phyloP scores from a whole-genome alignment of 768 basidiomycete species.

The Termitomyces sp. region DNA sequence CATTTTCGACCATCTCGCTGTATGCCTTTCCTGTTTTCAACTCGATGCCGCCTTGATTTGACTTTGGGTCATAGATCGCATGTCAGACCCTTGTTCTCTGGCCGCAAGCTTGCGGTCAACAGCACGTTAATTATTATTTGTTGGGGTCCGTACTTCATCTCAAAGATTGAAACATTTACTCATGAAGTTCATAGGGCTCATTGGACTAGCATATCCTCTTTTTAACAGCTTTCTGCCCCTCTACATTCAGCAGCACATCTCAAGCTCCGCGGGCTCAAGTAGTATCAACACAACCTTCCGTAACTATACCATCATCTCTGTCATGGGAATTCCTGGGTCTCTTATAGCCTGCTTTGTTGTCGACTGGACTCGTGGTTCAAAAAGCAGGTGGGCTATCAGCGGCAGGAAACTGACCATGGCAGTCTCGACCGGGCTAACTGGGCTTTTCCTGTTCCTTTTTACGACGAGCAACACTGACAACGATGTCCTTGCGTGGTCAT shows the following conservation, averaged over 20 bases:
- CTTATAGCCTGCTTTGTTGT: slow-evolving; percentile 40
- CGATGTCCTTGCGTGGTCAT: slow-evolving; percentile 41
- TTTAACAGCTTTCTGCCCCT: slow-evolving; percentile 48
- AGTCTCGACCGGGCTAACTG: slow-evolving; percentile 37
- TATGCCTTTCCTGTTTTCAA: slow-evolving; percentile 17
- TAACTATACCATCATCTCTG: slow-evolving; percentile 45
- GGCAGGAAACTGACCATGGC: slow-evolving; percentile 46
- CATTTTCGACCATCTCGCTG: slow-evolving; percentile 36
- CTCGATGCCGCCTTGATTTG: not conserved
- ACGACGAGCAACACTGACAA: slow-evolving; percentile 38
- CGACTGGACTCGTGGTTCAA: slow-evolving; percentile 31
- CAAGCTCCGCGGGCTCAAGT: slow-evolving; percentile 10
- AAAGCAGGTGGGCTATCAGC: slow-evolving; percentile 28
- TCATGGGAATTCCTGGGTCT: slow-evolving; percentile 43
- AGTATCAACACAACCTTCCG: slow-evolving; percentile 32
- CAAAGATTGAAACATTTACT: not conserved
- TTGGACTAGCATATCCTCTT: slow-evolving; percentile 51
- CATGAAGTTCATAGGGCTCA: slow-evolving; percentile 23
- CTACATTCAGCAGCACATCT: slow-evolving; percentile 34
- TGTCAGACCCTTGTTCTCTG: slow-evolving; percentile 43
- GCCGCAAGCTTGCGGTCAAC: slow-evolving; percentile 36
- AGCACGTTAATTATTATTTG: slow-evolving; percentile 43
- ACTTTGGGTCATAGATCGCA: slow-evolving; percentile 32
- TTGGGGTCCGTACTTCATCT: slow-evolving; percentile 35
- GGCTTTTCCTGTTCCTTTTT: slow-evolving; percentile 46